Conservation (phyloP, 1,139 yeast species). For the Fermentozyma sake region DNA sequence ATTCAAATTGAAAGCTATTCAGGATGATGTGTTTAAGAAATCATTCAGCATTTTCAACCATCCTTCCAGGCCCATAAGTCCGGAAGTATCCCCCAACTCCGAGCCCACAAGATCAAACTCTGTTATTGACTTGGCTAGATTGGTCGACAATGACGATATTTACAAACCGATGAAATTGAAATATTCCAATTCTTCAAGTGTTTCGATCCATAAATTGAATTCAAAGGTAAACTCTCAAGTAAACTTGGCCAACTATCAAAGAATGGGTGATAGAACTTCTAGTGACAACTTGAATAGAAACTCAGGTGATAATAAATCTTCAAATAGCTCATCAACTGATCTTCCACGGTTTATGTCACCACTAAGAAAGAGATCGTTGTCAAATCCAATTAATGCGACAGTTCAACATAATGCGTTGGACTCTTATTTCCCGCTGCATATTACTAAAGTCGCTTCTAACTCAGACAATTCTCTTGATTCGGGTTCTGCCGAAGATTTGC, state of each 20-base stretch:
- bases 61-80: slow-evolving; percentile 36
- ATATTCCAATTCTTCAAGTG: slow-evolving; percentile 37
- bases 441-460: slow-evolving; percentile 13
- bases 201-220: slow-evolving; percentile 38
- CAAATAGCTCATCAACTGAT: slow-evolving; percentile 25
- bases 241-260: slow-evolving; percentile 22
- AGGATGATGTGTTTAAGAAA: slow-evolving; percentile 36
- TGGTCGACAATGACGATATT: slow-evolving; percentile 33
- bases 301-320: background rate
- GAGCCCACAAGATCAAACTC: slow-evolving; percentile 43
- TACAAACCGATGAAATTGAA: slow-evolving; percentile 38
- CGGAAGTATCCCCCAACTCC: slow-evolving; percentile 43
- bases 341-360: slow-evolving; percentile 18
- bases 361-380: slow-evolving; percentile 17
- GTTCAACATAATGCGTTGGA: slow-evolving; percentile 19
- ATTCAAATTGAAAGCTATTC: slow-evolving; percentile 34
- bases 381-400: slow-evolving; percentile 17
- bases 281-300: slow-evolving; percentile 9
- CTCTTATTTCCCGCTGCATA: slow-evolving; percentile 27
- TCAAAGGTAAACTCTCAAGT: slow-evolving; percentile 39
- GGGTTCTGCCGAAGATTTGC: slow-evolving; percentile 16
- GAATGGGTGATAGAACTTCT: slow-evolving; percentile 20
- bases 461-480: slow-evolving; percentile 17
- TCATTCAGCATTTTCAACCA: slow-evolving; percentile 27
- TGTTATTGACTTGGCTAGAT: slow-evolving; percentile 38